Conservation (phyloP, 116 monocot species). For the Iris pallida region DNA sequence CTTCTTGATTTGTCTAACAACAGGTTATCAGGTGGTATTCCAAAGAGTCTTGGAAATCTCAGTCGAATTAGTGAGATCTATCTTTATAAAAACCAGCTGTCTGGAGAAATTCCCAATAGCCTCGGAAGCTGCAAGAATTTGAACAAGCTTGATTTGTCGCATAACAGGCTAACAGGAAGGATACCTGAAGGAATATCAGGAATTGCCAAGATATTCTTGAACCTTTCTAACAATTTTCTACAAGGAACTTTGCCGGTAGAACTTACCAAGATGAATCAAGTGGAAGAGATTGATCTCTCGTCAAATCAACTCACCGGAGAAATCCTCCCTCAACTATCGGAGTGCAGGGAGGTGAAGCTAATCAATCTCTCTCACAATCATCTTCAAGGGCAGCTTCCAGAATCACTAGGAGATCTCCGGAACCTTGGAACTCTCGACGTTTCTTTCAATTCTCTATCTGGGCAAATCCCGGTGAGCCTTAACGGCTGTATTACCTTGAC, state of each 20-base stretch:
- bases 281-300: constrained; percentile 29
- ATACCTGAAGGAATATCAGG: constrained; percentile 30
- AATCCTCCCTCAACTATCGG: constrained; percentile 11
- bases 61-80: constrained; percentile 9
- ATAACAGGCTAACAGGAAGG: constrained; percentile 26
- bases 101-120: constrained; percentile 23
- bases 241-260: constrained; percentile 18
- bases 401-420: constrained; percentile 17
- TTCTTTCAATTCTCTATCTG: constrained; percentile 26
- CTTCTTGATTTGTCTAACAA: constrained; percentile 32
- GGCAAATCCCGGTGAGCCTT: constrained; percentile 36
- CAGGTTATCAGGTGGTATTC: constrained; percentile 23
- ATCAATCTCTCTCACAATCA: constrained; percentile 36
- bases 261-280: constrained; percentile 26
- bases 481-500: constrained; percentile 21
- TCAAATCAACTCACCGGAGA: constrained; percentile 24
- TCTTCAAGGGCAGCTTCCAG: constrained; percentile 25
- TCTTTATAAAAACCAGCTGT: constrained; percentile 27
- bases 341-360: constrained; percentile 16
- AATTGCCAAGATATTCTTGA: constrained; percentile 22
- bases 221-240: constrained; percentile 30
- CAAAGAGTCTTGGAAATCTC: constrained; percentile 25
- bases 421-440: constrained; percentile 32
- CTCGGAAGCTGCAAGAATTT: constrained; percentile 23
- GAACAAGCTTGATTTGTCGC: constrained; percentile 29